phyloP scores from a whole-genome alignment of 1,284 basidiomycete species.

The Leccinum discolor region DNA sequence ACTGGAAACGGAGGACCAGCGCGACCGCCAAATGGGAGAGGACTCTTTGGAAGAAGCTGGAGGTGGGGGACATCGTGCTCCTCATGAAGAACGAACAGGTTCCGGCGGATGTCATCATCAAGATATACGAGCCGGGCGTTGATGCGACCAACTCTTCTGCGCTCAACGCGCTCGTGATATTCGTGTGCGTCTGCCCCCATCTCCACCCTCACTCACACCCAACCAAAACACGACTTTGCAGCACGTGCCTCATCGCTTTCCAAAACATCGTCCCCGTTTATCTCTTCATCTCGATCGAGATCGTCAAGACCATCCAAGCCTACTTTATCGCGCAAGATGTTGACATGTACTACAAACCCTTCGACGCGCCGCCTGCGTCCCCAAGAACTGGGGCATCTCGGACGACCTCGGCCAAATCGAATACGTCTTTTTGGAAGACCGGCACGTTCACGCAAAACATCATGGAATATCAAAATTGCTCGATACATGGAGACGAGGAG shows the following conservation, averaged over 20 bases:
- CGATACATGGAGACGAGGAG: constrained; percentile 90
- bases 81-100: constrained; percentile 94
- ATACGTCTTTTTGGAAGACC: constrained; percentile 97
- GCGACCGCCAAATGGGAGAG: constrained; percentile 91
- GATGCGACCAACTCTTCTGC: constrained; percentile 63
- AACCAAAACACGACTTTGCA: constrained; percentile 26
- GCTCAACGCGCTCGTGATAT: constrained; percentile 87
- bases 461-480: constrained; percentile 99
- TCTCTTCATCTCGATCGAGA: constrained; percentile 96
- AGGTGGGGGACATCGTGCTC: constrained; percentile 91
- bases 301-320: constrained; percentile 97
- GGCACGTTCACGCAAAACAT: constrained; percentile 95
- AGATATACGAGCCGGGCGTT: constrained; percentile 71
- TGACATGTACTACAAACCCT: constrained; percentile 94
- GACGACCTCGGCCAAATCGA: constrained; percentile 98
- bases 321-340: constrained; percentile 96
- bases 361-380: constrained; percentile 84
- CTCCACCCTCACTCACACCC: neutral
- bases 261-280: constrained; percentile 99
- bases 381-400: constrained; percentile 98
- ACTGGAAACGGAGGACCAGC: constrained; percentile 64
- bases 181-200: constrained; percentile 64
- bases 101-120: constrained; percentile 87
- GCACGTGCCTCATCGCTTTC: constrained; percentile 90
- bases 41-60: constrained; percentile 98